Evolutionary conservation across 164 flowering plant genomes (phyloP), one percentile per base, ranked within the genome.

Genomic region (Piper betle): DNA sequence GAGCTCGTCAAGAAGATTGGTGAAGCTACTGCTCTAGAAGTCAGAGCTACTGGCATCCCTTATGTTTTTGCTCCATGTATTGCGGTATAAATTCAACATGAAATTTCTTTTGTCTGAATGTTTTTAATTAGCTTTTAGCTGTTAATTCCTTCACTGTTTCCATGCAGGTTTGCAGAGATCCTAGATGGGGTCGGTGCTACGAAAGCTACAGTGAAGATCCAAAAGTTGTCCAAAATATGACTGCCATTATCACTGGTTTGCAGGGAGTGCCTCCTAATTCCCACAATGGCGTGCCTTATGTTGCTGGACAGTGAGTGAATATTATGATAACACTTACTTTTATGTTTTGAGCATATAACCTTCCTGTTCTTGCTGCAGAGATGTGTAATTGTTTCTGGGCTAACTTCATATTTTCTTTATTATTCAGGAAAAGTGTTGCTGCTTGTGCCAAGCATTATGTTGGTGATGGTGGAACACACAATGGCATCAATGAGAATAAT

Each of bases 1-100:
- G 84, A 84, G 72, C 75, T 86, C 77, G 81, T 66, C 66, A 63
- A 43, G 53, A 84, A 73, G 67, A 84, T 86, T 60, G 93, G 86
- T 25, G 78, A 37, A 54, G 87, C 82, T 5, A 86, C 93, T n/a
- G 93, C 93, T 55, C 71, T 82, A 61, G 93, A 86, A 86, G 79
- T 82, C 62, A 66, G 82, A 70, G 89, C 87, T 1, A 82, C 82
- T 60, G 93, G 88, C 38, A 64, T 79, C 64, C 82, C 73, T 25
- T 84, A 73, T 68, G 64, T 79, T 25, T 86, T 82, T 75, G 90
- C 86, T 52, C 94, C 94, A 0, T 80, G 88, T 69, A 80, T 86
- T 1, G 85, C 86, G 70, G 90, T 86, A 80, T 12, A 46, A 46
- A 46, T 15, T 46, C 10, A 46, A 46, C 11, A 12, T 46, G 50